Conservation (phyloP, 495 filamentous ascomycete species). For the Aspergillus olivimuriae region DNA sequence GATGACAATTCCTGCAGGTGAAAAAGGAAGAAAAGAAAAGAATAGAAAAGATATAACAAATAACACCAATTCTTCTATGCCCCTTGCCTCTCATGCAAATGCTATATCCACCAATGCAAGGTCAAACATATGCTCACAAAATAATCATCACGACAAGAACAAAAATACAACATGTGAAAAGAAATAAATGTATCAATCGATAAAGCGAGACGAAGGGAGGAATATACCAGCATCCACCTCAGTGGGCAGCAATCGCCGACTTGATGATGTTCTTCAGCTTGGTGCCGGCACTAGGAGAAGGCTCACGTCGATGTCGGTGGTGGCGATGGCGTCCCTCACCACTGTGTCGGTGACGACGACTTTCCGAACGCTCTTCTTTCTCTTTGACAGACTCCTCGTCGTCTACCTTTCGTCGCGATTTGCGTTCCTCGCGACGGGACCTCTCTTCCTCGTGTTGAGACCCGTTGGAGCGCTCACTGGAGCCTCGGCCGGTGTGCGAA, state of each 20-base stretch:
- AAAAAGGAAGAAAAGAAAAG: not conserved
- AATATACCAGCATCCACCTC: conserved; percentile 5
- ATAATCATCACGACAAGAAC: no score
- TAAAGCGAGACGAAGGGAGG: not conserved
- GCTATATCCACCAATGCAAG: not conserved
- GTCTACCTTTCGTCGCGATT: conserved; percentile 2
- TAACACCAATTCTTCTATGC: not conserved
- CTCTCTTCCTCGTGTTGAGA: conserved; percentile 19
- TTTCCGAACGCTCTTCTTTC: conserved; percentile 11
- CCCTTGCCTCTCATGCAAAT: not conserved
- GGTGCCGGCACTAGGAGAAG: conserved; percentile 27
- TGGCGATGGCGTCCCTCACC: conserved; percentile 23
- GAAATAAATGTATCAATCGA: conserved; percentile 5
- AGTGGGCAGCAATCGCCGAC: conserved; percentile 30
- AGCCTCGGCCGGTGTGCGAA: conserved; percentile 24
- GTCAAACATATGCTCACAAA: conserved; percentile 4
- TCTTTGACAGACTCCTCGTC: conserved; percentile 5
- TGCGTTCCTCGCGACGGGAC: conserved; percentile 3
- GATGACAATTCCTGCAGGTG: not conserved
- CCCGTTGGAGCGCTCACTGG: conserved; percentile 24
- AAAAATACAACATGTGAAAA: not conserved
- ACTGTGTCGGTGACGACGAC: conserved; percentile 17
- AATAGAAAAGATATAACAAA: not conserved
- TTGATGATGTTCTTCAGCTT: conserved; percentile 33
- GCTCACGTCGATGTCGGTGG: conserved; percentile 28